Evolutionary conservation across 2,329 filamentous ascomycete species (phyloP).

Genomic region (Hypoxylon sp.): DNA sequence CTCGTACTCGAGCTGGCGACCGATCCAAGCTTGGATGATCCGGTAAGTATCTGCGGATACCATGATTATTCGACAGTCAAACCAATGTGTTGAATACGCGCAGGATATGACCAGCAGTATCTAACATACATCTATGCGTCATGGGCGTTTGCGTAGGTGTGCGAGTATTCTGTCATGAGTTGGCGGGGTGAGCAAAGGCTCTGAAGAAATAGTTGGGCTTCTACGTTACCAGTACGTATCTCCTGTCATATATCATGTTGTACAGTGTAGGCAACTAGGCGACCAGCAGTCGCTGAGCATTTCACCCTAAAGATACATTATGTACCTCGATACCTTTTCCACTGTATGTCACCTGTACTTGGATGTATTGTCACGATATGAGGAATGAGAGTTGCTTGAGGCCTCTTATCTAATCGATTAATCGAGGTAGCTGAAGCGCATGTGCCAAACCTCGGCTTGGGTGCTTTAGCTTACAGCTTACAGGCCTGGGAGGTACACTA

Average conservation of each 20-base stretch:
- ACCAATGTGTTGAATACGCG: background rate
- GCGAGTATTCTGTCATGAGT: background rate
- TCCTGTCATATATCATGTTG: background rate
- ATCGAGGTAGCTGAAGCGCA: too few species aligned
- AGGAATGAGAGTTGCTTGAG: too few species aligned
- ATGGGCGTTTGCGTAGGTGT: background rate
- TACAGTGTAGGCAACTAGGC: background rate
- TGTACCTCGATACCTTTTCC: too few species aligned
- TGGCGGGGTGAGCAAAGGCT: background rate
- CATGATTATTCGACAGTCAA: conserved; percentile 6
- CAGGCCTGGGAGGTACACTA: background rate
- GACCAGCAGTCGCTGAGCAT: background rate
- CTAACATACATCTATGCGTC: background rate
- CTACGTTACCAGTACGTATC: too few species aligned
- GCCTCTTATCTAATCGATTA: conserved; percentile 32
- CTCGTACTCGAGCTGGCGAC: conserved; percentile 50
- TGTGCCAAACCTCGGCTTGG: background rate
- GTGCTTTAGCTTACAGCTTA: background rate
- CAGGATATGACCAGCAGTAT: background rate
- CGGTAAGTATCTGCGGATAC: conserved; percentile 34
- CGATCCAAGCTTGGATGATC: conserved; percentile 39
- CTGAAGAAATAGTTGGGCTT: background rate
- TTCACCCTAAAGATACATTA: background rate
- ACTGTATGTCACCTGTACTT: too few species aligned
- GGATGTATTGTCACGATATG: too few species aligned